Evolutionary conservation across 1,139 yeast species (phyloP).

Genomic region (Hyphopichia buzzinii): DNA sequence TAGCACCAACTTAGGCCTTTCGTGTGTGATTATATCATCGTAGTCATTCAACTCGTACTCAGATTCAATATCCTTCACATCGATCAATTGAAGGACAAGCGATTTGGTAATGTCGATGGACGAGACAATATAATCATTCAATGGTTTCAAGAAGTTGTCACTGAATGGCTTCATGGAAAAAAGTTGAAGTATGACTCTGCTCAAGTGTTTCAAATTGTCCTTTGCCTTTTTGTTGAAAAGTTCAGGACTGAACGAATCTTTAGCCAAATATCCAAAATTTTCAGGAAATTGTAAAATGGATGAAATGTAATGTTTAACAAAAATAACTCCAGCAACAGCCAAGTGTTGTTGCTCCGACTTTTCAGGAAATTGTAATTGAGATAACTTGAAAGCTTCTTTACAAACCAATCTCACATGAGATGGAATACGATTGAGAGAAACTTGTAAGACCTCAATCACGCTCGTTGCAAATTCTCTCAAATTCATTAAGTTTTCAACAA

Average conservation of each 20-base stretch:
- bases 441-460: conserved; percentile 44
- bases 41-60: conserved; percentile 63
- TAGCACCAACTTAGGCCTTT: conserved; percentile 63
- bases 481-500: conserved; percentile 70
- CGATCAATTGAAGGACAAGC: conserved; percentile 48
- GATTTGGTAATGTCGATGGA: conserved; percentile 46
- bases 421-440: conserved; percentile 52
- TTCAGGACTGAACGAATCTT: conserved; percentile 32
- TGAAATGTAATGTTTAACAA: conserved; percentile 62
- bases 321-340: conserved; percentile 66
- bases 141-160: conserved; percentile 73
- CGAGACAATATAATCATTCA: conserved; percentile 65
- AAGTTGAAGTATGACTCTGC: conserved; percentile 62
- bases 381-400: conserved; percentile 29
- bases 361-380: conserved; percentile 48
- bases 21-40: conserved; percentile 68
- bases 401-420: conserved; percentile 51
- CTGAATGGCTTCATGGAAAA: conserved; percentile 68
- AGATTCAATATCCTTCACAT: conserved; percentile 56
- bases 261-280: conserved; percentile 47
- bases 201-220: conserved; percentile 57
- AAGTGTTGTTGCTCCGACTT: conserved; percentile 53
- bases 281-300: conserved; percentile 71
- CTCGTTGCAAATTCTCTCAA: conserved; percentile 71
- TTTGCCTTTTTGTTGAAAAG: conserved; percentile 22